Base-by-base conservation (phyloP, 148 eudicot species). In the Talinum fruticosum region DNA sequence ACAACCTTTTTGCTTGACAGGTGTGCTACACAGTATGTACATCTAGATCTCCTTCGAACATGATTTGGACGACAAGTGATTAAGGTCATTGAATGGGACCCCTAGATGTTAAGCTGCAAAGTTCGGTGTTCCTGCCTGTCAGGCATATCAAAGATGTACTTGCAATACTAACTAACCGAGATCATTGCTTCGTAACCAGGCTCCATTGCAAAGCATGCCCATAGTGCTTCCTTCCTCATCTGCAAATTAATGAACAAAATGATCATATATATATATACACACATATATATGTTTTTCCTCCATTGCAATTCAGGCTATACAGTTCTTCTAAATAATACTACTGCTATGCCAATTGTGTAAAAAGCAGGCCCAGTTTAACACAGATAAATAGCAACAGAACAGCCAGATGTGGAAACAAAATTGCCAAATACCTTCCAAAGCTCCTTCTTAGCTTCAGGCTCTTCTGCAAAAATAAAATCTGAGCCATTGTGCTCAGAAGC, bases 161-260 rank as follows among this genome's bases (percentile, higher is more conserved):
- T 29, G 67, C 29, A 70, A 41, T 61, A 34, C 8, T 47, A 32
- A 83, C 93, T 83, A 30, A 95, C 97, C 85, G 99, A 74, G 78
- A 86, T 96, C 97, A 96, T 93, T 79, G 97, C 99, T 84, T 96
- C 97, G 77, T 33, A 90, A 73, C 69, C 66, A 72, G 99, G 99
- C 67, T 72, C 95, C 97, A 93, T 87, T 24, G 99, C 99, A 77
- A 93, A 93, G 88, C 97, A 93, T 28, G 99, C 99, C 96, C 97
- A 93, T 51, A 96, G 93, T 77, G 99, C 99, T 88, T 96, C 99
- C 90, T 96, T 96, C 83, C 99, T 87, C 87, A 93, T 91, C 99
- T 95, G 80, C 87, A 79, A 33, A 71, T n/a, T 1, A 5, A 61
- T 10, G 59, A 75, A 74, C 6, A 29, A 5, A 66, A 54, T 45